These are phyloP conservation scores for Rhodotorula diobovata DNA, from an alignment of 768 basidiomycete species.

Conservation along the genomic window DNA sequence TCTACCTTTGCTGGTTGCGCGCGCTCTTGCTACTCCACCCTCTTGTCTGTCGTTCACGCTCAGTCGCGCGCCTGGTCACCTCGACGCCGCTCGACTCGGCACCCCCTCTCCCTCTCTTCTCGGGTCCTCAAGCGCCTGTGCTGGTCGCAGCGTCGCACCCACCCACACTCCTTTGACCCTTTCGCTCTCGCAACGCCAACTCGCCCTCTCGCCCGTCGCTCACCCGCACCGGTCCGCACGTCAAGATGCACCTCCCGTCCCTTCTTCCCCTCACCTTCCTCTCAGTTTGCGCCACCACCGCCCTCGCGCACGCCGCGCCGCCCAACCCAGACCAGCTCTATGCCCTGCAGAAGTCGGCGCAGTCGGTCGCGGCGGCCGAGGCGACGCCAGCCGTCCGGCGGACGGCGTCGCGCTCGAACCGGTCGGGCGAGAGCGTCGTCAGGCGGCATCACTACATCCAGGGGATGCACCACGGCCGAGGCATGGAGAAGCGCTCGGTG, in stretches of 20 bases:
- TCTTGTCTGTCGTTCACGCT: no score
- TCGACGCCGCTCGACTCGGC: not conserved
- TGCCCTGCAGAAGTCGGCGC: not conserved
- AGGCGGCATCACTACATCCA: not conserved
- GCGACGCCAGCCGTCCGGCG: not conserved
- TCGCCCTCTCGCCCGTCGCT: not conserved
- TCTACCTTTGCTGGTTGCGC: no score
- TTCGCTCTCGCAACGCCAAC: not conserved
- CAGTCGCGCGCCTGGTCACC: no score
- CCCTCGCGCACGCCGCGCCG: conserved; percentile 4
- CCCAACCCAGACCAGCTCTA: conserved; percentile 26
- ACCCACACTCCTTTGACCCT: not conserved
- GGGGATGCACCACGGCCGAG: not conserved
- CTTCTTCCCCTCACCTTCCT: not conserved
- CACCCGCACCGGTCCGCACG: no score
- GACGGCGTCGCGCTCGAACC: not conserved
- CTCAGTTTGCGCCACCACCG: not conserved
- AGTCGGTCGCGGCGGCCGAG: conserved; percentile 1
- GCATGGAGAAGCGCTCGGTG: conserved; percentile 1
- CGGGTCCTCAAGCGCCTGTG: not conserved
- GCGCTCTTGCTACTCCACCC: no score
- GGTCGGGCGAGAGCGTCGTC: not conserved
- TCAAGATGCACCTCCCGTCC: not conserved
- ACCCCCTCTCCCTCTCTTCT: no score
- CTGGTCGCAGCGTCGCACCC: not conserved